Base-by-base conservation (phyloP, 2,329 filamentous ascomycete species). In the Lachnellula suecica region DNA sequence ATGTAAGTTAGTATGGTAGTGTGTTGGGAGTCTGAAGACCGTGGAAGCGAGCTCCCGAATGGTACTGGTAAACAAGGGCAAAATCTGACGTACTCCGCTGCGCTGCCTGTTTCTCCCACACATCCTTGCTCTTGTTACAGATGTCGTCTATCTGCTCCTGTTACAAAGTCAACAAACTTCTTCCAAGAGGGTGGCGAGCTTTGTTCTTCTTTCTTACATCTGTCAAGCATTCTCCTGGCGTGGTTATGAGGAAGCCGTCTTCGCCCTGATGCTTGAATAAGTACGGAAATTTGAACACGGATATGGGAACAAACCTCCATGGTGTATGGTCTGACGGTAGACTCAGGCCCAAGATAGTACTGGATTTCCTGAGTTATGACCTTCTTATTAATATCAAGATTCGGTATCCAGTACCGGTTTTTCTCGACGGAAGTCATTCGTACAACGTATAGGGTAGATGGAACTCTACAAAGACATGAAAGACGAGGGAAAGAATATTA, bases 71-170 rank as follows among this genome's bases (percentile, higher is more conserved):
- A n/a, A n/a, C n/a, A n/a, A n/a, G n/a, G n/a, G n/a, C n/a, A n/a
- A n/a, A n/a, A n/a, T n/a, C n/a, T n/a, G n/a, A n/a, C n/a, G n/a
- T n/a, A n/a, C n/a, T n/a, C 57, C 74, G 74, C 37, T 78, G 78
- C 13, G 77, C 78, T 15, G 76, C 77, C 65, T 83, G 78, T 58
- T 70, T 76, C 57, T 83, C 78, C 79, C 79, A 84, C 55, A 80
- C 70, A 49, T 82, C 77, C 56, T 74, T 79, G 31, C 80, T 83
- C 65, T 83, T 83, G 55, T 73, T 67, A 66, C 81, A 84, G 50
- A 84, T 82, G 60, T 84, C 81, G 62, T 84, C 79, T 58, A 84
- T 83, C 73, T 84, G 81, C 68, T 83, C 80, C 81, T 83, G 61
- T 49, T 37, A 51, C 44, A 44, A 49, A 34, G 52, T 51, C 52